phyloP scores from a whole-genome alignment of 2,329 filamentous ascomycete species.

The Fusarium bactridioides region DNA sequence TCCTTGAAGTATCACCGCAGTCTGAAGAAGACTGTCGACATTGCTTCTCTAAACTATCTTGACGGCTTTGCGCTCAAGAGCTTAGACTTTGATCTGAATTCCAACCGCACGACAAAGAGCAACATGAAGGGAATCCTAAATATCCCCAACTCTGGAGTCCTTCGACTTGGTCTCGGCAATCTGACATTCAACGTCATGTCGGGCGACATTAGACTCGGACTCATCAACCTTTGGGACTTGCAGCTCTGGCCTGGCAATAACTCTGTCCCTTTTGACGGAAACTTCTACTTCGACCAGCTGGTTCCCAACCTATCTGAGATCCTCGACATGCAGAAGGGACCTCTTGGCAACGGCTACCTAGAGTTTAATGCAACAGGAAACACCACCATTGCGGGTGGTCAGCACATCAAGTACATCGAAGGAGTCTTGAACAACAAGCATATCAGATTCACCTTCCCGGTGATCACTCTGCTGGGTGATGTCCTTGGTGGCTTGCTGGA shows the following conservation, averaged over 20 bases:
- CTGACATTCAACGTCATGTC: slow-evolving; percentile 54
- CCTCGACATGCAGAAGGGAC: slow-evolving; percentile 47
- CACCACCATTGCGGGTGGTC: slow-evolving; percentile 50
- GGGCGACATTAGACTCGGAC: slow-evolving; percentile 51
- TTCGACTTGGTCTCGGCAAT: slow-evolving; percentile 56
- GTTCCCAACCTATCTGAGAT: slow-evolving; percentile 53
- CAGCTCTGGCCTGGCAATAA: slow-evolving; percentile 54
- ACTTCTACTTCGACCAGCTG: slow-evolving; percentile 51
- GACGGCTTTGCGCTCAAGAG: slow-evolving; percentile 49
- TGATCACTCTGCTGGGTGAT: slow-evolving; percentile 50
- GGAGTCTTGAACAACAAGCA: slow-evolving; percentile 51
- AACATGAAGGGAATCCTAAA: slow-evolving; percentile 54
- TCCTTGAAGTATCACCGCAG: slow-evolving; percentile 48
- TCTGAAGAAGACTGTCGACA: slow-evolving; percentile 53
- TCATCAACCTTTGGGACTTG: slow-evolving; percentile 50
- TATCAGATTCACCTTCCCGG: slow-evolving; percentile 47
- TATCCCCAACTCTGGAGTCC: slow-evolving; percentile 54
- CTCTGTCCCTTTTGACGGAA: slow-evolving; percentile 49
- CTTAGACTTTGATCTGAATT: slow-evolving; percentile 50
- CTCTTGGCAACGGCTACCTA: slow-evolving; percentile 51
- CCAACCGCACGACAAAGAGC: slow-evolving; percentile 46
- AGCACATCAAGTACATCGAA: slow-evolving; percentile 55
- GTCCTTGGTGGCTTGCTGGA: slow-evolving; percentile 48
- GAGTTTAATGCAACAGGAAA: slow-evolving; percentile 53
- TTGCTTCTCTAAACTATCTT: slow-evolving; percentile 51